Percentiles rank a stretch among this genome's conserved stretches.
These are phyloP conservation scores for Shiraia bambusicola DNA, from an alignment of 2,329 filamentous ascomycete species.

Conservation along the genomic window DNA sequence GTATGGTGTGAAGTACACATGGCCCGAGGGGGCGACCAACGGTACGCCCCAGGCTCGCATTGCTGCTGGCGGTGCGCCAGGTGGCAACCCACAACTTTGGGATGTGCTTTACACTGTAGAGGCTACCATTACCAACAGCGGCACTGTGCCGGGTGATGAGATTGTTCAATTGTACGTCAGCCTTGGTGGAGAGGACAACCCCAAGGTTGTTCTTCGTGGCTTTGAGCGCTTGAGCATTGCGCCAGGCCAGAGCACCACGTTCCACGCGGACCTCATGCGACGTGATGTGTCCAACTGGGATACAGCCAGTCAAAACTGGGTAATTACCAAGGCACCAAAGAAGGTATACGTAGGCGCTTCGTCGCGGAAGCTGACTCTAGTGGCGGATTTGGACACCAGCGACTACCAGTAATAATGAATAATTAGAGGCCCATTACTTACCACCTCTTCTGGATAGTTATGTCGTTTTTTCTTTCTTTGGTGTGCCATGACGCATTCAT, in stretches of 20 bases:
- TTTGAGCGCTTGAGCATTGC: slow-evolving; percentile 77
- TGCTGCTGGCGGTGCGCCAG: slow-evolving; percentile 64
- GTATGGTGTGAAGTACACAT: slow-evolving; percentile 60
- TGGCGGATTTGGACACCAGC: slow-evolving; percentile 27
- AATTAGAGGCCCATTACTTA: too few species aligned
- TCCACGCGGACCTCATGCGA: slow-evolving; percentile 69
- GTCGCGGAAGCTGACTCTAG: slow-evolving; percentile 59
- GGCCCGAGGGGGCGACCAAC: slow-evolving; percentile 61
- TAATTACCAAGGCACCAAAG: slow-evolving; percentile 60
- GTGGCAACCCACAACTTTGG: slow-evolving; percentile 65
- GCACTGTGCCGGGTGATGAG: slow-evolving; percentile 65
- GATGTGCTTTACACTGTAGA: slow-evolving; percentile 69
- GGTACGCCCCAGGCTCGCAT: slow-evolving; percentile 59
- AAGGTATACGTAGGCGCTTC: slow-evolving; percentile 62
- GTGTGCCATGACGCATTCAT: too few species aligned
- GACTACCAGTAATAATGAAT: slow-evolving; percentile 9
- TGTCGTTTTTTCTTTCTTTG: too few species aligned
- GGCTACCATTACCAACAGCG: slow-evolving; percentile 72
- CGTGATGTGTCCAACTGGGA: slow-evolving; percentile 92
- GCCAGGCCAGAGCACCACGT: slow-evolving; percentile 67
- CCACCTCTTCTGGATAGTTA: too few species aligned
- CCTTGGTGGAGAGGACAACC: slow-evolving; percentile 76
- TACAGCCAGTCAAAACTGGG: slow-evolving; percentile 77
- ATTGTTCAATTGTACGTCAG: slow-evolving; percentile 75
- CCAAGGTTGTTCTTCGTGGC: slow-evolving; percentile 66